These are phyloP conservation scores for Aspergillus brasiliensis DNA, from an alignment of 2,329 filamentous ascomycete species.

Conservation along the genomic window DNA sequence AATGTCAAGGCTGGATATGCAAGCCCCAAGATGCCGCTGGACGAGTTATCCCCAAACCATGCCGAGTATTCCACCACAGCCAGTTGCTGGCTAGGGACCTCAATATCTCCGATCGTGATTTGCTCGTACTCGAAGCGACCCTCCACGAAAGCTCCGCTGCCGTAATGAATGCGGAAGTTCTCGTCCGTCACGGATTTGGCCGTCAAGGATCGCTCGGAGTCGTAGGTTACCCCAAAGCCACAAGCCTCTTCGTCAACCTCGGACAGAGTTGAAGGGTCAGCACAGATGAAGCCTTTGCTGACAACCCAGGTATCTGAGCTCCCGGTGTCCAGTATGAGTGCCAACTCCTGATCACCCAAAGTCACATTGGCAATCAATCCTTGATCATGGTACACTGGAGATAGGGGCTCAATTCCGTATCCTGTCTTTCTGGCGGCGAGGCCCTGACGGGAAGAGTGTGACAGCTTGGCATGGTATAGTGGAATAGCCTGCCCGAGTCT, in stretches of 20 bases:
- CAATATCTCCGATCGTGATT: constrained; percentile 26
- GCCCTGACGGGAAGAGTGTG: too few relatives aligned
- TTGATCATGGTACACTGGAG: too few relatives aligned
- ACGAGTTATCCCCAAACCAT: constrained; percentile 49
- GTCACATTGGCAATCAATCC: too few relatives aligned
- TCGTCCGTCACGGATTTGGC: constrained; percentile 23
- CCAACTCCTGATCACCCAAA: too few relatives aligned
- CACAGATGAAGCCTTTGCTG: constrained; percentile 36
- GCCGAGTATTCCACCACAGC: constrained; percentile 48
- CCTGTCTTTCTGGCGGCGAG: too few relatives aligned
- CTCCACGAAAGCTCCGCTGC: constrained; percentile 25
- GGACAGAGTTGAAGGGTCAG: constrained; percentile 22
- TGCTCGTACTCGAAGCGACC: constrained; percentile 28
- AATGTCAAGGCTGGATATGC: constrained; percentile 54
- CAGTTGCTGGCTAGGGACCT: constrained; percentile 47
- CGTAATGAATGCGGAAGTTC: constrained; percentile 27
- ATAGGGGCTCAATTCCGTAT: too few relatives aligned
- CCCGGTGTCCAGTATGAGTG: too few relatives aligned
- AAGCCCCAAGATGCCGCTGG: constrained; percentile 55
- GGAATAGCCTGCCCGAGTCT: too few relatives aligned
- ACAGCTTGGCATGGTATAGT: too few relatives aligned
- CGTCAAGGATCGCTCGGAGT: background rate
- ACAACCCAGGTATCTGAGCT: constrained; percentile 53
- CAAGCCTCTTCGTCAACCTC: too few relatives aligned
- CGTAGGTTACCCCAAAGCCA: too few relatives aligned